Base-by-base conservation (phyloP, 768 basidiomycete species). In the Dendrothele bispora region DNA sequence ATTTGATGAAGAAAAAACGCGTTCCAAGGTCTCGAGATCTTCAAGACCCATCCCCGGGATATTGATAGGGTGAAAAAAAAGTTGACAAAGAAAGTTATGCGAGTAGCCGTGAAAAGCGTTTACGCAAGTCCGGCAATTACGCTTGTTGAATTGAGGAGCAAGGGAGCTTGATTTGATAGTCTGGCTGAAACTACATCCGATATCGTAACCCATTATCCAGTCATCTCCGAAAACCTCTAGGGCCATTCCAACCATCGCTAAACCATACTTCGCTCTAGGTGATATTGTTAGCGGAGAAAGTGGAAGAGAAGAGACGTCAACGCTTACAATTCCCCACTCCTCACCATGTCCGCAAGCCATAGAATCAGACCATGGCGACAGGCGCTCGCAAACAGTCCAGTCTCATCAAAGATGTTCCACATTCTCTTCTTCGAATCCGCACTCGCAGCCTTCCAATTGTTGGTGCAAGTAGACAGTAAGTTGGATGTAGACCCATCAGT, bases 331-430 rank as follows among this genome's bases (percentile, higher is more conserved):
- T 73, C 65, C 3, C 70, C 66, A 43, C 64, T 68, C 6, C 36
- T 26, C 7, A 69, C 37, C 66, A 71, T 68, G 43, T 73, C 70
- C 1, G 50, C 49, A 1, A 69, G 35, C 39, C 55, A 56, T 1
- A 67, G 46, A 21, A 65, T 48, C 0, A 68, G 54, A 3, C 66
- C 64, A 59, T 72, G 69, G 2, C 56, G 52, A 48, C 71, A 73
- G 8, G 61, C 59, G 47, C 52, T 43, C 0, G 66, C 59, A 50
- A 76, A 75, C 7, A 71, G 54, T 0, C 73, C 70, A 0, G 66
- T 62, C 56, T 73, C 67, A 1, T 65, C 49, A 42, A 69, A 75
- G 7, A 70, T 53, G 4, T 49, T 55, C 68, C 63, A 71, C 60
- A 64, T 66, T 18, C 51, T 57, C 50, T 67, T 70, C 27, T 54